A percentile compares a stretch with the other conserved stretches of the same genome.
Conservation (phyloP, 495 filamentous ascomycete genomes). For the Lentithecium fluviatile region DNA sequence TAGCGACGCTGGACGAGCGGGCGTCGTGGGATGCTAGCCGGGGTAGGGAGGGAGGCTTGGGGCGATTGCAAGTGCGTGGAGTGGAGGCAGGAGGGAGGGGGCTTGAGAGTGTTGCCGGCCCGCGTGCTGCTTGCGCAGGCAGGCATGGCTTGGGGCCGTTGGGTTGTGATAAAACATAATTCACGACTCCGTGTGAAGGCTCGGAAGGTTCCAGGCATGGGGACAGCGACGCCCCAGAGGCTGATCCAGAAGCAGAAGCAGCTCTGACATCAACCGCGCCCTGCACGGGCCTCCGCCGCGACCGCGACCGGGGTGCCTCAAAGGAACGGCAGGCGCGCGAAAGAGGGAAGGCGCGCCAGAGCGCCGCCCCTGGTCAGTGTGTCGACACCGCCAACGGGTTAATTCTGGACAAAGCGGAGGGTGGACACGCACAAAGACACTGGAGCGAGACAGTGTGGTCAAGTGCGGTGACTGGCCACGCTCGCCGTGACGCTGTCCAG, state of each 20-base stretch:
- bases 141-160: constrained; percentile 36
- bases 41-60: background rate
- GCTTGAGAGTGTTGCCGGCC: constrained; percentile 13
- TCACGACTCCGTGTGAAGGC: constrained; percentile 31
- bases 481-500: no score
- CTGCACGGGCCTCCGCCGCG: constrained; percentile 6
- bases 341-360: no score
- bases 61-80: background rate
- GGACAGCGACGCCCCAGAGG: constrained; percentile 24
- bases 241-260: constrained; percentile 37
- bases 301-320: background rate
- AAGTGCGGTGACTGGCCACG: no score
- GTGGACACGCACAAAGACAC: no score
- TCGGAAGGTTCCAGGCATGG: constrained; percentile 37
- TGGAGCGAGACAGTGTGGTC: no score
- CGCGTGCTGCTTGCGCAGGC: constrained; percentile 19
- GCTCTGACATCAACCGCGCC: constrained; percentile 29
- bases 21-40: constrained; percentile 2
- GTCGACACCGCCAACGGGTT: no score
- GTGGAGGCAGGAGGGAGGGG: constrained; percentile 2
- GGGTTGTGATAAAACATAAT: constrained; percentile 38
- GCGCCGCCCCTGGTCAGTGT: no score
- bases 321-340: background rate
- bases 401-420: no score
- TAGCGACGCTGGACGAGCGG: no score